Evolutionary conservation across 148 eudicot species (phyloP).

Genomic region (Persicaria tinctoria): DNA sequence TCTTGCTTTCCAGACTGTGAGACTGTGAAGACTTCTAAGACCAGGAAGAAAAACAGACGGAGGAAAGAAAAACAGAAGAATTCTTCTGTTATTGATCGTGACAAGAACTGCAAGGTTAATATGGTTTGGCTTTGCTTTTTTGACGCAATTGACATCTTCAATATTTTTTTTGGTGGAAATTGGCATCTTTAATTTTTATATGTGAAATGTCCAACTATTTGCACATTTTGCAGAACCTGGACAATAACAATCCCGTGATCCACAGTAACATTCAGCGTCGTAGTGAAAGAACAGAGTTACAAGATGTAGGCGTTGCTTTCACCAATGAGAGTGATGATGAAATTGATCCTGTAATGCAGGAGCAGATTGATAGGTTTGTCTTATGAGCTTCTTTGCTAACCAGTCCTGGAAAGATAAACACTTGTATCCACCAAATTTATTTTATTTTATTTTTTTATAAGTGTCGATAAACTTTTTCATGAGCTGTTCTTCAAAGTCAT

Average conservation of each 20-base stretch:
- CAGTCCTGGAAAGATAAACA: neutral
- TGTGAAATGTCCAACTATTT: neutral
- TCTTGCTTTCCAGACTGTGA: constrained; percentile 47
- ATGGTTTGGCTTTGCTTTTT: neutral
- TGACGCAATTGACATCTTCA: neutral
- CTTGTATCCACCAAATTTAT: neutral
- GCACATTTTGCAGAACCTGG: constrained; percentile 36
- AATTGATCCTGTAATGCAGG: constrained; percentile 72
- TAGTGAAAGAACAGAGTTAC: constrained; percentile 32
- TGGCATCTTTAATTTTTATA: neutral
- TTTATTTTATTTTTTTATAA: neutral
- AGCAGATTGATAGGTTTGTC: constrained; percentile 71
- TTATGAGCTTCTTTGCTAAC: constrained; percentile 7
- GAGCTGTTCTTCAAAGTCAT: too few species aligned
- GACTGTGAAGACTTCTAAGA: constrained; percentile 42
- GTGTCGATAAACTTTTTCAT: too few species aligned
- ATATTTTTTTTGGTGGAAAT: neutral
- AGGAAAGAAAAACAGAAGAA: constrained; percentile 64
- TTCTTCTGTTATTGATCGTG: constrained; percentile 31
- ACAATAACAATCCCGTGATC: constrained; percentile 27
- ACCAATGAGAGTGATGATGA: constrained; percentile 45
- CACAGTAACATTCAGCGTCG: constrained; percentile 20
- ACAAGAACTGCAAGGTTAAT: constrained; percentile 34
- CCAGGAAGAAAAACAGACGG: constrained; percentile 70
- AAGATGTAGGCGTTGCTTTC: constrained; percentile 34